phyloP scores from a whole-genome alignment of 1,139 yeast genomes.

The Candida buenavistaensis region DNA sequence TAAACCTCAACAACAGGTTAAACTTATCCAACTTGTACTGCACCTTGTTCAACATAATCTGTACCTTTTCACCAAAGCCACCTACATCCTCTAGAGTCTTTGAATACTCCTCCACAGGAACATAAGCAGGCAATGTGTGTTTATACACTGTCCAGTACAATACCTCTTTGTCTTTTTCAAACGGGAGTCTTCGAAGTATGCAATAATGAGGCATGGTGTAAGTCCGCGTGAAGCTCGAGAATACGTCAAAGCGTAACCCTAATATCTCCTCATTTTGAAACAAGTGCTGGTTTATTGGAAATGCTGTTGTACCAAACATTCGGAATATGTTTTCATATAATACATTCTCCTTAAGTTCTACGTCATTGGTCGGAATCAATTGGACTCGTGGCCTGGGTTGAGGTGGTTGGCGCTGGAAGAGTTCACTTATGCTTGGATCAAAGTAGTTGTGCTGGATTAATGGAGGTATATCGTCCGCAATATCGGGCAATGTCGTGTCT shows the following conservation, averaged over 20 bases:
- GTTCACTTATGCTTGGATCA: conserved; percentile 29
- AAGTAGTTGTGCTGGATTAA: conserved; percentile 29
- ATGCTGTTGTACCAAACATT: conserved; percentile 42
- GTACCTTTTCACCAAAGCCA: conserved; percentile 8
- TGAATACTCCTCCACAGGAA: conserved; percentile 20
- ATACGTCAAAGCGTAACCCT: conserved; percentile 41
- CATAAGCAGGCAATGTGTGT: conserved; percentile 37
- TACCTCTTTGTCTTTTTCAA: conserved; percentile 13
- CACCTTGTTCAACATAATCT: conserved; percentile 17
- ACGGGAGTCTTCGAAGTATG: conserved; percentile 20
- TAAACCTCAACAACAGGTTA: conserved; percentile 18
- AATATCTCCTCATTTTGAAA: conserved; percentile 23
- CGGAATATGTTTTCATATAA: conserved; percentile 39
- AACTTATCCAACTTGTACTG: conserved; percentile 36
- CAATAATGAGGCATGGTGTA: conserved; percentile 40
- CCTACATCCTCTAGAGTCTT: conserved; percentile 1
- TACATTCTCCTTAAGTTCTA: conserved; percentile 32
- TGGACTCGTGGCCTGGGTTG: not conserved
- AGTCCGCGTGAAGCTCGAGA: conserved; percentile 18
- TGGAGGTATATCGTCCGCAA: conserved; percentile 14
- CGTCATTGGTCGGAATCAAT: conserved; percentile 10
- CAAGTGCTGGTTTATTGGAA: conserved; percentile 34
- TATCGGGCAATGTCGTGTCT: conserved; percentile 7
- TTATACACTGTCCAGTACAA: conserved; percentile 32
- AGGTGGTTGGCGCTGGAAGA: conserved; percentile 16